Percentiles rank a stretch among this genome's conserved stretches.
Evolutionary conservation across 1,284 basidiomycete genomes (phyloP).

Genomic region (Xanthoconium separans): DNA sequence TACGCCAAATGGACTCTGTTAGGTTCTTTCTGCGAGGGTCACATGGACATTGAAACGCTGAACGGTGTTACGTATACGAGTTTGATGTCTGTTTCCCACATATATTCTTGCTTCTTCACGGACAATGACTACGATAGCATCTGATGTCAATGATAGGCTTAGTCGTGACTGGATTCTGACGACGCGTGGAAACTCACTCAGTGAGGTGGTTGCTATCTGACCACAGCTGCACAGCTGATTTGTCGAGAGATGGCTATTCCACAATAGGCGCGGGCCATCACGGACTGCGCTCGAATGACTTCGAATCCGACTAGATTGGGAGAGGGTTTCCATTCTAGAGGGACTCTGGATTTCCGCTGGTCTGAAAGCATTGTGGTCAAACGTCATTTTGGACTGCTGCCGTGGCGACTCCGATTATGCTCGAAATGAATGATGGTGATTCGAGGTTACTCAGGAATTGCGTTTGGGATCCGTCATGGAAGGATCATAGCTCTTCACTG

Average conservation of each 20-base stretch:
- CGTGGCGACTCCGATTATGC: not conserved
- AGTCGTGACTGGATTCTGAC: not conserved
- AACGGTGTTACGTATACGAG: slow-evolving; percentile 17
- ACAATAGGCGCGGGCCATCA: too few species aligned
- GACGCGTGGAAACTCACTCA: not conserved
- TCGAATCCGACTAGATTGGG: too few species aligned
- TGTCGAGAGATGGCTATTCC: not conserved
- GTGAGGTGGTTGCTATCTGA: not conserved
- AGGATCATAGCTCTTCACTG: not conserved
- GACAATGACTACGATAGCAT: not conserved
- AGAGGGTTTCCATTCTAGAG: not conserved
- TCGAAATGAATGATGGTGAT: not conserved
- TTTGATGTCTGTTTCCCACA: slow-evolving; percentile 5
- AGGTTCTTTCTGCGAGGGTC: slow-evolving; percentile 2
- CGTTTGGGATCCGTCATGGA: slow-evolving; percentile 2
- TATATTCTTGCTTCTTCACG: not conserved
- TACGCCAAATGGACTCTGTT: slow-evolving; percentile 2
- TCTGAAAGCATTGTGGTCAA: not conserved
- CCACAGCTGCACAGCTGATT: too few species aligned
- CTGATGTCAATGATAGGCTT: not conserved
- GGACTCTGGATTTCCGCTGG: not conserved
- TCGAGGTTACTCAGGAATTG: slow-evolving; percentile 1
- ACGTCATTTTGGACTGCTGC: not conserved
- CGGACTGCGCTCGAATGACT: too few species aligned
- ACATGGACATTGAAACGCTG: not conserved